Base-by-base conservation (phyloP, 2,329 filamentous ascomycete genomes). In the Laburnicola sp. region DNA sequence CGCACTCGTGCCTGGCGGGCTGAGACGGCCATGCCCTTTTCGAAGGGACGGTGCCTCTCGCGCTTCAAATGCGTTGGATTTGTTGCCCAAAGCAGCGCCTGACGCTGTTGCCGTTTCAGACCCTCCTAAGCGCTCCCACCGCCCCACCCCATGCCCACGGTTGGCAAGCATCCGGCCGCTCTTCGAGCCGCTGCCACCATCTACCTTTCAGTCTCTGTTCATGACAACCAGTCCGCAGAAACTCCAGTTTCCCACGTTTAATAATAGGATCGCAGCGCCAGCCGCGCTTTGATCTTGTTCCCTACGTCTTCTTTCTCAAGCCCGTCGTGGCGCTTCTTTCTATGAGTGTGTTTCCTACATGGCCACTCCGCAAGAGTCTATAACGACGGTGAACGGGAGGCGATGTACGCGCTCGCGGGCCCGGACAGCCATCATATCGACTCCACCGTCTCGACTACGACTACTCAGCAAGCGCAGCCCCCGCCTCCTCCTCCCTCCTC, bases 1-100 rank as follows among this genome's bases (percentile, higher is more conserved):
- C 34, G 44, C 59, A 51, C 52, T 41, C 46, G 32, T 50, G 45
- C 51, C 46, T 48, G 44, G 48, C 61, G 49, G 57, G 56, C 60
- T 68, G 69, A 72, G 64, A 71, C 68, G 53, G 34, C 60, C 53
- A 64, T 62, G 57, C 57, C 58, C 53, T 50, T 41, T 56, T 45
- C 42, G 54, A 50, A 48, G 52, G 44, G 50, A 65, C 69, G 68
- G 70, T 59, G 67, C 68, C 60, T 62, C 50, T 57, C 41, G 62
- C 66, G 70, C 69, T 66, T 73, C 70, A 73, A 60, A 53, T 72
- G 64, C 66, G 66, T 70, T 59, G 61, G 66, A 66, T 59, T 65
- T 60, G 56, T 52, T 64, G 57, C 65, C 65, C 60, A 53, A 69
- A 63, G 64, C 63, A 67, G 65, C 60, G 68, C 58, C 55, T 71